phyloP scores from a whole-genome alignment of 768 basidiomycete species.

The Tulasnella sp. region DNA sequence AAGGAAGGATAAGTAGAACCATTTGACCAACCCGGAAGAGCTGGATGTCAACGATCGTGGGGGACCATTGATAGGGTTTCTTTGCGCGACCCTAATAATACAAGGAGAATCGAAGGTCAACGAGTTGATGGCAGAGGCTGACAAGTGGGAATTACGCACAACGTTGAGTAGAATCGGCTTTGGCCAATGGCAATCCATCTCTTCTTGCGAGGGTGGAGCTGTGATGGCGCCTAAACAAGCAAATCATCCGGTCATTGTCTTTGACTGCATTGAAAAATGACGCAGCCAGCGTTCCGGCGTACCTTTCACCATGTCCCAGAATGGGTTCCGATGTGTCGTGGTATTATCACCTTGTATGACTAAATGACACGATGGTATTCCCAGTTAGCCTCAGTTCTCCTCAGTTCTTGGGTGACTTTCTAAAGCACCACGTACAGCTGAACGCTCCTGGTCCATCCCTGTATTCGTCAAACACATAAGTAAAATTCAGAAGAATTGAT shows the following conservation, averaged over 20 bases:
- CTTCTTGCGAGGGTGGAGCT: slow-evolving; percentile 48
- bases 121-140: neutral
- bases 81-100: slow-evolving; percentile 57
- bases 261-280: neutral
- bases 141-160: slow-evolving; percentile 30
- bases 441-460: slow-evolving; percentile 76
- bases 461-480: neutral
- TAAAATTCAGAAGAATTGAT: neutral
- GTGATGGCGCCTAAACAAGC: slow-evolving; percentile 44
- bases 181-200: slow-evolving; percentile 60
- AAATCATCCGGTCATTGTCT: no score
- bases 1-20: slow-evolving; percentile 65
- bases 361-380: neutral
- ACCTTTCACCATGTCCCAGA: slow-evolving; percentile 74
- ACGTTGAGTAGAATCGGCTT: slow-evolving; percentile 74
- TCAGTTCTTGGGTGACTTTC: slow-evolving; percentile 10
- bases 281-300: neutral
- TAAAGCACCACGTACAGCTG: slow-evolving; percentile 34
- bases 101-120: neutral
- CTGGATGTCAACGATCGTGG: slow-evolving; percentile 63
- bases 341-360: slow-evolving; percentile 16
- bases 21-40: slow-evolving; percentile 68
- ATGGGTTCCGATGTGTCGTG: slow-evolving; percentile 46
- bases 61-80: slow-evolving; percentile 63
- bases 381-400: no score